Base-by-base conservation (phyloP, 192 early-diverging fungal species). In the Thamnidium elegans region DNA sequence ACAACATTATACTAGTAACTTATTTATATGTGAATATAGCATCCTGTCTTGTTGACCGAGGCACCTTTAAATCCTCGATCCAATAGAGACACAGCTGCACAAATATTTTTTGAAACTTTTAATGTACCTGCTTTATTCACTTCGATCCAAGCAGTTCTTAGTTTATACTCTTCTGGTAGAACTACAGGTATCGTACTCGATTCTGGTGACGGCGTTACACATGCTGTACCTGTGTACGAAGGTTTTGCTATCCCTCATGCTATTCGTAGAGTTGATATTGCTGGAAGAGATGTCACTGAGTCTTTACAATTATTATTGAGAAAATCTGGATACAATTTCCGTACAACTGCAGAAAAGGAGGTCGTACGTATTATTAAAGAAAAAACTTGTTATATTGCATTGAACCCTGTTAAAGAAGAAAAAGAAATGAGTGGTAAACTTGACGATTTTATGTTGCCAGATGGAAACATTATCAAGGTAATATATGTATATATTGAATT, bases 41-140 rank as follows among this genome's bases (percentile, higher is more conserved):
- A 99, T 80, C 97, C 97, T 36, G 95, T 99, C 20, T 77, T 98
- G 58, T 85, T 99, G 67, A 99, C 97, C 10, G 96, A 97, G 73
- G 95, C 97, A 17, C 97, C 97, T 36, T 79, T 96, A 46, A 99
- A 99, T 68, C 95, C 97, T 9, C 82, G 89, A 50, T 75, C 84
- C 53, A 96, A 99, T 78, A 86, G 97, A 58, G 97, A 99, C 65
- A 81, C 86, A 52, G 94, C 93, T 4, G 95, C 94, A 20, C 94
- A 97, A 71, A 92, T 98, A 63, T 94, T 99, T 74, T 99, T 99
- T 68, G 97, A 99, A 68, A 99, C 96, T 1, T 99, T 99, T 79
- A 99, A 99, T 52, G 94, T 96, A 11, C 97, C 97, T 3, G 95
- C 97, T 21, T 83, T 99, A 45, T 98, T 93, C 79, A 89, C 94